phyloP scores from a whole-genome alignment of 495 filamentous ascomycete species.

The Choiromyces venosus region DNA sequence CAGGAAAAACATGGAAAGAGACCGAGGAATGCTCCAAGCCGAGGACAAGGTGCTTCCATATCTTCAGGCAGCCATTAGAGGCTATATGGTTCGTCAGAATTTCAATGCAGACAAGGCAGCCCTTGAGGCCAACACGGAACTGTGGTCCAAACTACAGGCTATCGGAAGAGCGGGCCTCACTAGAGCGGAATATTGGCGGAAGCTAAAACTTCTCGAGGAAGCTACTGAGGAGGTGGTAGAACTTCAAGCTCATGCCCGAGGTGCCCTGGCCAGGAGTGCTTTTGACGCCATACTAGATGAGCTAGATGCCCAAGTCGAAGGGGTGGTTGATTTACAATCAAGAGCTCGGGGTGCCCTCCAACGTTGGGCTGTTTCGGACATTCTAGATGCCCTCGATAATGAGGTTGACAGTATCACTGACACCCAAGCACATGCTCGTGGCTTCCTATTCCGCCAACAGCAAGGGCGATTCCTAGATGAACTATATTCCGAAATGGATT shows the following conservation, averaged over 20 bases:
- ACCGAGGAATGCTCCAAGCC: constrained; percentile 42
- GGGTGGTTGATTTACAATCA: constrained; percentile 50
- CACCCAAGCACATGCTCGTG: constrained; percentile 69
- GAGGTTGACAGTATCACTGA: constrained; percentile 55
- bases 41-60: constrained; percentile 31
- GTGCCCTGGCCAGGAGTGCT: constrained; percentile 43
- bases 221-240: constrained; percentile 49
- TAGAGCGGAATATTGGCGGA: constrained; percentile 48
- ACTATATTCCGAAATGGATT: constrained; percentile 53
- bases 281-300: constrained; percentile 50
- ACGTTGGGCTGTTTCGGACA: constrained; percentile 44
- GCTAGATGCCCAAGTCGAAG: constrained; percentile 46
- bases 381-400: constrained; percentile 55
- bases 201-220: constrained; percentile 50
- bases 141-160: constrained; percentile 52
- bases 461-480: constrained; percentile 52
- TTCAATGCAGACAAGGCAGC: constrained; percentile 43
- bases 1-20: constrained; percentile 44
- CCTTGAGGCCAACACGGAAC: constrained; percentile 44
- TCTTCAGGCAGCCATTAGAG: constrained; percentile 53
- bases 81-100: constrained; percentile 49
- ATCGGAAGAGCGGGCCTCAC: constrained; percentile 48
- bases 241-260: constrained; percentile 49
- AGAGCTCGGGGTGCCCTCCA: constrained; percentile 44
- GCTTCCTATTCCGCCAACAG: constrained; percentile 53